Conservation (phyloP, 2,329 filamentous ascomycete species). For the Epichloe sibirici region DNA sequence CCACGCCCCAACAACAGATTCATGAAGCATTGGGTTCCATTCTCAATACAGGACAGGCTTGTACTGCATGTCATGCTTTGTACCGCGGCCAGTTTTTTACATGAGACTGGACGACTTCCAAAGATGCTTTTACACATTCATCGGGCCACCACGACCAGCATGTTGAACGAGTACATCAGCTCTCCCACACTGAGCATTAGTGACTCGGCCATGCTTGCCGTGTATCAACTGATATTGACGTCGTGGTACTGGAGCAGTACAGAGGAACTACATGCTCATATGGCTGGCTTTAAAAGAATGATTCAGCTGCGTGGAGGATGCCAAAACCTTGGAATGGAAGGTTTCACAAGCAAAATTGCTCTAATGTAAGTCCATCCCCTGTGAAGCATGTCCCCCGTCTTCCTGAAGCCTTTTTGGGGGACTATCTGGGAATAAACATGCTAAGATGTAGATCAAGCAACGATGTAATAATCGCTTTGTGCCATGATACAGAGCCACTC, state of each 20-base stretch:
- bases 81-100: conserved; percentile 38
- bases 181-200: conserved; percentile 23
- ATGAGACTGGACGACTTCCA: conserved; percentile 35
- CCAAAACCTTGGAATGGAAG: conserved; percentile 31
- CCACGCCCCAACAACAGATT: conserved; percentile 31
- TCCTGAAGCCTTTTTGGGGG: background rate
- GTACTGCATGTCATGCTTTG: conserved; percentile 36
- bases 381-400: background rate
- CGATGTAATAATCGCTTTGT: conserved; percentile 35
- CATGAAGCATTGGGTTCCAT: conserved; percentile 35
- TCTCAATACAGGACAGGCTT: conserved; percentile 36
- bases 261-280: conserved; percentile 31
- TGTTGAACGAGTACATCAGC: conserved; percentile 35
- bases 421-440: background rate
- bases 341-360: conserved; percentile 34
- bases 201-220: conserved; percentile 34
- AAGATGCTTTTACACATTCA: conserved; percentile 29
- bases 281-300: conserved; percentile 35
- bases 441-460: conserved; percentile 21
- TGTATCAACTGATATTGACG: conserved; percentile 35
- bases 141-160: conserved; percentile 29
- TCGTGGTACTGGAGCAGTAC: conserved; percentile 43
- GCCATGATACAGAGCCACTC: conserved; percentile 31
- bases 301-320: conserved; percentile 34
- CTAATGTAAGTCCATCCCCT: conserved; percentile 28